These are phyloP conservation scores for Leishmania arabica DNA, from an alignment of 208 protist species.

Conservation along the genomic window DNA sequence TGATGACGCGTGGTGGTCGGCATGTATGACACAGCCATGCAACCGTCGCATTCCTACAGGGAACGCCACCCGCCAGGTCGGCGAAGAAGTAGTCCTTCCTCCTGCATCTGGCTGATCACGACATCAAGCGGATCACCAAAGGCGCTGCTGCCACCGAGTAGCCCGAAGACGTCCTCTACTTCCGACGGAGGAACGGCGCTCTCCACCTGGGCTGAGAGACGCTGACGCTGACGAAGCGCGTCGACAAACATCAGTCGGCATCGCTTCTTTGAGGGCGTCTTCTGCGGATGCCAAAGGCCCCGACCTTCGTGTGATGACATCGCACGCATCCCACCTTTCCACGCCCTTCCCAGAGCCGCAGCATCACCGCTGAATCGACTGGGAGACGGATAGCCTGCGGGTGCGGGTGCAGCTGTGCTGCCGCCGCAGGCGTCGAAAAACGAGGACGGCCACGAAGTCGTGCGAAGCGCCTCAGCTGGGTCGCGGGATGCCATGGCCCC, in stretches of 20 bases:
- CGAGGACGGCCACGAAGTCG: not conserved
- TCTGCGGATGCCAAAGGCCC: not conserved
- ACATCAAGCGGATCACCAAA: conserved; percentile 52
- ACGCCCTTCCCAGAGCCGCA: not conserved
- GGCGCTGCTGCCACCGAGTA: conserved; percentile 41
- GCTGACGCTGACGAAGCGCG: conserved; percentile 18
- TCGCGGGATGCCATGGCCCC: not conserved
- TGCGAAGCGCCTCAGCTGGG: not conserved
- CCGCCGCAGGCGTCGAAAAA: not conserved
- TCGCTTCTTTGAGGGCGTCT: conserved; percentile 32
- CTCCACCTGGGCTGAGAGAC: not conserved
- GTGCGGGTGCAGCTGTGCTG: not conserved
- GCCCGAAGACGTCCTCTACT: conserved; percentile 35
- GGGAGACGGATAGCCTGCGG: not conserved
- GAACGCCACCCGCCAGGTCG: conserved; percentile 46
- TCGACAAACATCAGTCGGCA: conserved; percentile 24
- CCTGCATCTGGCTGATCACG: conserved; percentile 61
- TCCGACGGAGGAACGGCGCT: conserved; percentile 22
- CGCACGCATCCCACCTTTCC: not conserved
- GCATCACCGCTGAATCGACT: conserved; percentile 6
- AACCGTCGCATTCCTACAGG: not conserved
- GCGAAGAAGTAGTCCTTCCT: conserved; percentile 60
- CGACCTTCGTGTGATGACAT: not conserved
- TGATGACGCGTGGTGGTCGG: not conserved
- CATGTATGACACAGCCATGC: not conserved